Evolutionary conservation across 163 green algal genomes (phyloP).

Genomic region (Prototheca wickerhamii): DNA sequence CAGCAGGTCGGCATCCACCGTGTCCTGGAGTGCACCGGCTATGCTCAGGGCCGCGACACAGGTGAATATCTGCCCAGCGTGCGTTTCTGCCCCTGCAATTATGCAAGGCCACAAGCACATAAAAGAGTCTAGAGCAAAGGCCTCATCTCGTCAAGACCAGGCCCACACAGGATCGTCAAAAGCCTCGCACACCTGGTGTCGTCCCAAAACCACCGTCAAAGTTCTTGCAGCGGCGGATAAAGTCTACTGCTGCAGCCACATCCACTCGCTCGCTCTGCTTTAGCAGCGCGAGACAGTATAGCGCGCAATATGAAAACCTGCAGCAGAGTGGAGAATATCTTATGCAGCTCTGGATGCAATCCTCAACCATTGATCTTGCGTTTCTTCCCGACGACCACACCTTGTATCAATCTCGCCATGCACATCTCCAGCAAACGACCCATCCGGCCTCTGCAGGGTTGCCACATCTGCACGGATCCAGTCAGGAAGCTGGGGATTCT

Average conservation of each 20-base stretch:
- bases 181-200: slow-evolving; percentile 51
- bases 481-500: too few relatives aligned
- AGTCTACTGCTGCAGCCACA: slow-evolving; percentile 58
- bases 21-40: slow-evolving; percentile 59
- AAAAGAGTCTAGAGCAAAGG: neutral
- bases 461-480: slow-evolving; percentile 81
- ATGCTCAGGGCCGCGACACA: slow-evolving; percentile 85
- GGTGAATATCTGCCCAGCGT: slow-evolving; percentile 92
- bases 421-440: slow-evolving; percentile 85
- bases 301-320: slow-evolving; percentile 89
- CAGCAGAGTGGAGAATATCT: neutral
- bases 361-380: neutral
- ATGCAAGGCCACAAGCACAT: neutral
- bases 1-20: slow-evolving; percentile 64
- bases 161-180: neutral
- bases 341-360: slow-evolving; percentile 1
- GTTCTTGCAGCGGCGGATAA: slow-evolving; percentile 80
- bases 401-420: slow-evolving; percentile 94
- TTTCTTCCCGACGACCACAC: slow-evolving; percentile 13
- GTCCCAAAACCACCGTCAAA: slow-evolving; percentile 96
- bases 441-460: slow-evolving; percentile 76
- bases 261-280: slow-evolving; percentile 53
- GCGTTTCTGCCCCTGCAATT: slow-evolving; percentile 74
- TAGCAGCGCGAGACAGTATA: slow-evolving; percentile 71
- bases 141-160: neutral